Base-by-base conservation (phyloP, 1,284 basidiomycete species). In the Leucoagaricus sp. region DNA sequence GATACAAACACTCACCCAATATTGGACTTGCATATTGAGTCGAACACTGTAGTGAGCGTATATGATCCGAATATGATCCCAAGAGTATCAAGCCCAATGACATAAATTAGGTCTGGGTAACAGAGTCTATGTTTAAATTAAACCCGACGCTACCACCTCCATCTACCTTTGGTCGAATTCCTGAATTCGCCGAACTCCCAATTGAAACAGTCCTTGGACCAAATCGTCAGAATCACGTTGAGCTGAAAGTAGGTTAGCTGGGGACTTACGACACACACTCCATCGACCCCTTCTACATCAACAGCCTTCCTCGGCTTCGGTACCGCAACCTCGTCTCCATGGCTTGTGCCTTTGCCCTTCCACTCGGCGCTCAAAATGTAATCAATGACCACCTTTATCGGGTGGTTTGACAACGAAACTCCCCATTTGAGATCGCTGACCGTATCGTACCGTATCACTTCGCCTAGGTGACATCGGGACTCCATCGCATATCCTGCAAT, bases 391-490 rank as follows among this genome's bases (percentile, higher is more conserved):
- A 87, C 80, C 47, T 79, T 81, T 65, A 98, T 95, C 5, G 83
- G 75, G 67, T 97, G 95, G 34, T 83, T 87, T 46, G 86, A 77
- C n/a, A 94, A 69, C 62, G 91, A 86, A 33, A 90, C 87, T 13
- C 77, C 73, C 96, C 96, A 98, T 3, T 87, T 86, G 34, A 91
- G 80, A 66, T 88, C 84, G 8, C 82, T 83, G 26, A 96, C 89
- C 0, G 95, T 94, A 68, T 98, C 95, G 69, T 94, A 98, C 10
- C 92, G 75, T 57, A 94, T 87, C 10, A 86, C 86, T 73, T 89
- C 84, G 41, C 96, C 96, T 0, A 91, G 77, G 66, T 94, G 93
- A 66, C 93, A 78, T 67, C 80, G 74, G 8, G 83, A 78, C 70
- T 87, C 85, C 69, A 88, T 72, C 0, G 86, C 86, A 61, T 83